Percentiles rank a stretch among this genome's conserved stretches.
These are phyloP conservation scores for Pleomassaria siparia DNA, from an alignment of 2,329 filamentous ascomycete species.

Conservation along the genomic window DNA sequence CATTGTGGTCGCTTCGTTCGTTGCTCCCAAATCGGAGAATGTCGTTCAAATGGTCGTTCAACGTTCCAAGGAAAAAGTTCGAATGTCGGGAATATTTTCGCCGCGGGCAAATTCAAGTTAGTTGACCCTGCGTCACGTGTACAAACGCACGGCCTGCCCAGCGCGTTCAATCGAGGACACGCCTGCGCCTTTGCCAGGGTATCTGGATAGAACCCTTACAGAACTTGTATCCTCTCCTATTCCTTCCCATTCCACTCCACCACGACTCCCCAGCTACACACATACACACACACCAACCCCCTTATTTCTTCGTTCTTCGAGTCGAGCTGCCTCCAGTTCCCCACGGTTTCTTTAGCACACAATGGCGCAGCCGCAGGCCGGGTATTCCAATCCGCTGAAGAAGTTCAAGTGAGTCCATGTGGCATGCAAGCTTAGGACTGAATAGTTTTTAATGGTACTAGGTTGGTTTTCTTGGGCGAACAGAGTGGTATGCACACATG, in stretches of 20 bases:
- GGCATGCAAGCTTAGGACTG: slow-evolving; percentile 10
- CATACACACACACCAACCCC: too few species aligned
- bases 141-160: not conserved
- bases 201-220: slow-evolving; percentile 15
- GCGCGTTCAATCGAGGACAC: too few species aligned
- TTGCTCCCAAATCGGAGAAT: not conserved
- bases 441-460: slow-evolving; percentile 47
- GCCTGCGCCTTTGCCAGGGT: too few species aligned
- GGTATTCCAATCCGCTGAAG: slow-evolving; percentile 98
- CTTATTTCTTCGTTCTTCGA: slow-evolving; percentile 7
- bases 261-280: slow-evolving; percentile 7
- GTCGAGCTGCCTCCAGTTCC: slow-evolving; percentile 9
- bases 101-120: not conserved
- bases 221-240: slow-evolving; percentile 24
- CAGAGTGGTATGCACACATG: slow-evolving; percentile 82
- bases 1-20: slow-evolving; percentile 8
- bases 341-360: slow-evolving; percentile 38
- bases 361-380: slow-evolving; percentile 80
- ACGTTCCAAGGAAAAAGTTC: not conserved
- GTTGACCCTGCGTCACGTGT: slow-evolving; percentile 9
- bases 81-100: not conserved
- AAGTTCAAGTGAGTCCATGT: slow-evolving; percentile 96
- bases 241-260: slow-evolving; percentile 6
- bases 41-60: too few species aligned
- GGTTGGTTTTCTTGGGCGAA: slow-evolving; percentile 95